Evolutionary conservation across 1,284 basidiomycete species (phyloP), one percentile per base, ranked within the genome.

Genomic region (Heterobasidion occidentale): DNA sequence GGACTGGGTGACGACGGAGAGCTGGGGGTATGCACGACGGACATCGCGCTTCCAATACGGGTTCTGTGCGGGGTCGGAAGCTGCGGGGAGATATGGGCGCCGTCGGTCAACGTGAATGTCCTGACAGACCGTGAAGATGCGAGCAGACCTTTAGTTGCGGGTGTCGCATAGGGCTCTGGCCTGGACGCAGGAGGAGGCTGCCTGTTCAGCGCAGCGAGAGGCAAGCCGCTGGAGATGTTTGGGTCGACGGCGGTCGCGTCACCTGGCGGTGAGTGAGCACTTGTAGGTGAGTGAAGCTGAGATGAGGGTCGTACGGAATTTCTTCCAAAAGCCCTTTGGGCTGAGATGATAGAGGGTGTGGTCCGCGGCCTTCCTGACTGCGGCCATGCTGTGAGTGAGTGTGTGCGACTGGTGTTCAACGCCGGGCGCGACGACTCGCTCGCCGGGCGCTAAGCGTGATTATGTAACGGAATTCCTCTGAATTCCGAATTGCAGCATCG

Each of bases 31-130:
- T 56, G 86, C 85, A 58, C 94, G 85, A 59, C 95, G 86, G 65
- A 94, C 90, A 74, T 98, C 94, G 60, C 94, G 91, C 73, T 94
- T 92, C 86, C 87, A 93, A 81, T 98, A 98, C 61, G 88, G 88
- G 70, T 92, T 92, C 73, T 90, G 78, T 20, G 90, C 89, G 50
- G 80, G 80, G 70, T 92, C 90, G 52, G 88, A 91, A 19, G 90
- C 89, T 92, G 61, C 12, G 59, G 62, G 19, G 56, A 62, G 56
- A 44, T 7, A 48, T 55, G 51, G 57, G 58, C 57, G 35, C 36
- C 33, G 36, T 34, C 7, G 15, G 38, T 11, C 48, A 54, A 27
- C 15, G 36, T 15, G 58, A 58, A 56, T 59, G 49, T 35, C 8
- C 38, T 53, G 44, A 50, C 46, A 33, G 19, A 52, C 17, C 50